These are phyloP conservation scores for Apophysomyces trapeziformis DNA, from an alignment of 371 early-diverging fungal genomes.

Conservation along the genomic window DNA sequence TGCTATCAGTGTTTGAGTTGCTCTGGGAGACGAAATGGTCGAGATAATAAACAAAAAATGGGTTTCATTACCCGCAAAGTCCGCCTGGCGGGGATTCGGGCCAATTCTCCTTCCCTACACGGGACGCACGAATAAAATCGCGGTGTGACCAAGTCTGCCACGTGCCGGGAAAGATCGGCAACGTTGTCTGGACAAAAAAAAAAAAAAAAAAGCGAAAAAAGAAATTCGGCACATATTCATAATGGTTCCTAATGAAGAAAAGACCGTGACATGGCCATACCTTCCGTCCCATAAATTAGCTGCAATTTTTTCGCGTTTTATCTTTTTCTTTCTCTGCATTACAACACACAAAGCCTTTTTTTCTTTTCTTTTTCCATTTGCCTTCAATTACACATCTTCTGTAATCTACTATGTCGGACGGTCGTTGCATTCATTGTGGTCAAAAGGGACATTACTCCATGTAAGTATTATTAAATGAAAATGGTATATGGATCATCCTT, in stretches of 20 bases:
- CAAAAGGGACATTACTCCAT: slow-evolving; percentile 53
- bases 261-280: neutral
- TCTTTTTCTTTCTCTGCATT: slow-evolving; percentile 1
- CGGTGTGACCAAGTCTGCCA: slow-evolving; percentile 12
- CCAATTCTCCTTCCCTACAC: neutral
- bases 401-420: slow-evolving; percentile 44
- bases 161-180: slow-evolving; percentile 9
- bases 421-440: slow-evolving; percentile 55
- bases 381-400: neutral
- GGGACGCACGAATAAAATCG: slow-evolving; percentile 9
- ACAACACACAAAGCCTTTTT: neutral
- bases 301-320: slow-evolving; percentile 1
- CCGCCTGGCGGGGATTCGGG: slow-evolving; percentile 8
- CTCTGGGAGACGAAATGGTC: neutral
- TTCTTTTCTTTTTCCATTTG: neutral
- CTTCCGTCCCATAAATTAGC: slow-evolving; percentile 6
- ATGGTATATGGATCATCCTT: too few relatives aligned
- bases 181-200: slow-evolving; percentile 3
- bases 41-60: neutral
- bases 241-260: slow-evolving; percentile 8
- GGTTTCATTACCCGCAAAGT: slow-evolving; percentile 1
- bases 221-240: slow-evolving; percentile 3
- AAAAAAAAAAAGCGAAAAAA: neutral
- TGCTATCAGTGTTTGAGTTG: too few relatives aligned
- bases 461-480: slow-evolving; percentile 26